Evolutionary conservation across 1,284 basidiomycete species (phyloP).

Genomic region (Trametes versicolor): DNA sequence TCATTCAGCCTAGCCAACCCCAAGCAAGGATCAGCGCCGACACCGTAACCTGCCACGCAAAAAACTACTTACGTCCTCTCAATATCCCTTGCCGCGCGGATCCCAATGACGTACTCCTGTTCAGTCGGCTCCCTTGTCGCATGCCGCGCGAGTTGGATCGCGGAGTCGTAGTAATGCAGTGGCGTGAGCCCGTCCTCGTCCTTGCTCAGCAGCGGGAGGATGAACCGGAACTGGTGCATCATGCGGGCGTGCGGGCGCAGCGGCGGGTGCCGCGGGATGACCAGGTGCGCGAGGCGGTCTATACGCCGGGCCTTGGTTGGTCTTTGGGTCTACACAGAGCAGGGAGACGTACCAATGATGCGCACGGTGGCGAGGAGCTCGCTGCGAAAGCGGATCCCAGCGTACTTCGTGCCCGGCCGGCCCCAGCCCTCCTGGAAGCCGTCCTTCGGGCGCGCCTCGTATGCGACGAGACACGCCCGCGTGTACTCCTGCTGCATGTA

Average conservation of each 20-base stretch:
- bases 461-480: slow-evolving; percentile 78
- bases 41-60: background rate
- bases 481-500: slow-evolving; percentile 85
- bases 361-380: slow-evolving; percentile 72
- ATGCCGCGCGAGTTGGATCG: slow-evolving; percentile 80
- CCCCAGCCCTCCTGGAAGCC: slow-evolving; percentile 86
- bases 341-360: slow-evolving; percentile 62
- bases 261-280: slow-evolving; percentile 70
- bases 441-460: slow-evolving; percentile 79
- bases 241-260: slow-evolving; percentile 74
- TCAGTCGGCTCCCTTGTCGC: slow-evolving; percentile 72
- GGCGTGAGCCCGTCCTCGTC: slow-evolving; percentile 70
- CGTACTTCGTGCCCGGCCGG: slow-evolving; percentile 70
- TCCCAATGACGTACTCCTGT: slow-evolving; percentile 73
- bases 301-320: too few species aligned
- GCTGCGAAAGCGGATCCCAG: slow-evolving; percentile 69
- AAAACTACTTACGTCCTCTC: slow-evolving; percentile 55
- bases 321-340: too few species aligned
- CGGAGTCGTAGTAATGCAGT: slow-evolving; percentile 79
- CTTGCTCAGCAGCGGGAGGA: slow-evolving; percentile 69
- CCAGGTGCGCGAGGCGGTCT: slow-evolving; percentile 72
- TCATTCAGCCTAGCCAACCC: slow-evolving; percentile 59
- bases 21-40: background rate
- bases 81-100: slow-evolving; percentile 72
- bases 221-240: slow-evolving; percentile 77